A percentile compares a stretch with the other conserved stretches of the same genome.
Conservation (phyloP, 2,329 filamentous ascomycete genomes). For the Bipolaris sorokiniana region DNA sequence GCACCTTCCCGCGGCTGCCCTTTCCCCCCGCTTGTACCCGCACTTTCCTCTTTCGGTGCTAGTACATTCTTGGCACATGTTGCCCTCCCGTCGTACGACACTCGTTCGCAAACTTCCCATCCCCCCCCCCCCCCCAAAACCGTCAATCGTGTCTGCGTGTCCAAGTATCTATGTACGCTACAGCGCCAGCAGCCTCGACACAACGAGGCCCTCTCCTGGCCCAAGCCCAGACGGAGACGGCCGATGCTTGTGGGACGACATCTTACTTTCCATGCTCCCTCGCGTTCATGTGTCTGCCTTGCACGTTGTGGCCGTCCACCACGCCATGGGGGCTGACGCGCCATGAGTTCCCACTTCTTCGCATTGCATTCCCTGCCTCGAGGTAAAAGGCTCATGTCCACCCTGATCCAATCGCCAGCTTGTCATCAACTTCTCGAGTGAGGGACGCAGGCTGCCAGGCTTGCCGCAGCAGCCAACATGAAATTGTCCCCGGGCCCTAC, state of each 20-base stretch:
- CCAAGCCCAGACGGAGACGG: constrained; percentile 12
- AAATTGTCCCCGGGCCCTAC: constrained; percentile 31
- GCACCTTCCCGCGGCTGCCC: constrained; percentile 41
- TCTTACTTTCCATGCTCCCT: constrained; percentile 30
- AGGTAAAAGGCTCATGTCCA: constrained; percentile 25
- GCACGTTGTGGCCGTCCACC: constrained; percentile 44
- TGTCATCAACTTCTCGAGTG: constrained; percentile 19
- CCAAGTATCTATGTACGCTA: neutral
- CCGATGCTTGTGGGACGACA: constrained; percentile 40
- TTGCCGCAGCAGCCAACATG: constrained; percentile 37
- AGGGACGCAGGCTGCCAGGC: constrained; percentile 26
- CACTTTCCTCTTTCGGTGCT: constrained; percentile 29
- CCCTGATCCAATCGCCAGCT: constrained; percentile 25
- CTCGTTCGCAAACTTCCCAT: constrained; percentile 26
- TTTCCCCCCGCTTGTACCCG: constrained; percentile 26
- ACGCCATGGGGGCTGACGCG: constrained; percentile 36
- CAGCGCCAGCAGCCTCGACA: constrained; percentile 5
- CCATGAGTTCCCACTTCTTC: constrained; percentile 29
- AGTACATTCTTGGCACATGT: constrained; percentile 25
- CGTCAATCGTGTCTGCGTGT: constrained; percentile 14
- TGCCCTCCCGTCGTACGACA: constrained; percentile 24
- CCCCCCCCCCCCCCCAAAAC: constrained; percentile 19
- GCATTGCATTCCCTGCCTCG: constrained; percentile 46
- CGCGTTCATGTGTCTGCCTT: constrained; percentile 45
- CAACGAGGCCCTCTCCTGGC: constrained; percentile 25